phyloP scores from a whole-genome alignment of 345 rosid genomes.

The Lenwebbia sp. region DNA sequence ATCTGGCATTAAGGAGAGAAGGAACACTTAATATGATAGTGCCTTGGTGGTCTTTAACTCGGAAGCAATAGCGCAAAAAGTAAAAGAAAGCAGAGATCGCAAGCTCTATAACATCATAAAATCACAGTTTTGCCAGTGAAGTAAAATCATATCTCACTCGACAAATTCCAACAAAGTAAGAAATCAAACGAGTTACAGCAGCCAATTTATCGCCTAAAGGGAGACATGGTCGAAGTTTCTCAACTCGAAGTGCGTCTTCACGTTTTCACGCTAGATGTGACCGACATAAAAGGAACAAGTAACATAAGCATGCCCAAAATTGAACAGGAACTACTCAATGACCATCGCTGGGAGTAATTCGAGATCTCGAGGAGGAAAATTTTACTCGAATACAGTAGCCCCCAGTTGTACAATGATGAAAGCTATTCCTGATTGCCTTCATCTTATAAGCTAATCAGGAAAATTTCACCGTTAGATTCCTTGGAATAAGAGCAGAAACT shows the following conservation, averaged over 20 bases:
- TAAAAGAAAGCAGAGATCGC: background rate
- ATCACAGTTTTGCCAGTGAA: background rate
- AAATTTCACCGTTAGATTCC: background rate
- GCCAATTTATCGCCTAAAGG: background rate
- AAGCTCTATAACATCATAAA: background rate
- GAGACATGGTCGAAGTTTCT: background rate
- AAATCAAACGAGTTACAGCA: background rate
- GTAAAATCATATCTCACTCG: background rate
- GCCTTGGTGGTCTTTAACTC: accelerated
- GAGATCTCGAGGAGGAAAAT: background rate
- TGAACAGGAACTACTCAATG: background rate
- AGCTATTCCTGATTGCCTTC: background rate
- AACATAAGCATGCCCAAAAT: background rate
- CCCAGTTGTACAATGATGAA: background rate
- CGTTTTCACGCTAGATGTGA: background rate
- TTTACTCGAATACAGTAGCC: background rate
- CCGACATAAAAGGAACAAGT: background rate
- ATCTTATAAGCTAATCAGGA: background rate
- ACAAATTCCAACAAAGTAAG: background rate
- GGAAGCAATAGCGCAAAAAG: accelerated
- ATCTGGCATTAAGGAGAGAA: slow-evolving; percentile 31
- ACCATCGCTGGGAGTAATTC: background rate
- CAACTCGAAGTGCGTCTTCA: background rate
- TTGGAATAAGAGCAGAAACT: background rate
- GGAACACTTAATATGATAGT: background rate